phyloP scores from a whole-genome alignment of 495 filamentous ascomycete species.

The Penicillium roqueforti region DNA sequence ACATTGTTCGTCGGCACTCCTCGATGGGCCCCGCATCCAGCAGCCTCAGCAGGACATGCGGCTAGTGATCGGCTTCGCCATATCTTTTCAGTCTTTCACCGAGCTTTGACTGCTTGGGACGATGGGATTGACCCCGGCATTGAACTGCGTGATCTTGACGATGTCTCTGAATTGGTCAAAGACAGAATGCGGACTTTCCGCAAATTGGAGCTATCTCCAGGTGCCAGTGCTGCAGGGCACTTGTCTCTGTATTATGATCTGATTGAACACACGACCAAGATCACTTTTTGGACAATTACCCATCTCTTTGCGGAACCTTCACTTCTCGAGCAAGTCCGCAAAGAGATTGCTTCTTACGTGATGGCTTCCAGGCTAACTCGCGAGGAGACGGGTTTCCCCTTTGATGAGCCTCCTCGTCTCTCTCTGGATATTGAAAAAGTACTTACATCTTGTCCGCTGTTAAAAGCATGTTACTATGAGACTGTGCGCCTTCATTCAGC shows the following conservation, averaged over 20 bases:
- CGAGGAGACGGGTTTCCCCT: conserved; percentile 49
- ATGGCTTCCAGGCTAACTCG: conserved; percentile 39
- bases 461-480: conserved; percentile 54
- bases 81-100: conserved; percentile 44
- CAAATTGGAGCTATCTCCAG: conserved; percentile 27
- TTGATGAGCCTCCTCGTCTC: conserved; percentile 48
- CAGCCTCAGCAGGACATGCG: conserved; percentile 47
- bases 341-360: conserved; percentile 49
- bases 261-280: conserved; percentile 47
- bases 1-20: conserved; percentile 49
- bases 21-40: conserved; percentile 48
- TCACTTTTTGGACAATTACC: conserved; percentile 55
- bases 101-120: conserved; percentile 44
- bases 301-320: conserved; percentile 47
- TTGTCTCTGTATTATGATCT: conserved; percentile 51
- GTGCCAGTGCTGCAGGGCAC: conserved; percentile 32
- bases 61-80: conserved; percentile 50
- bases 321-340: conserved; percentile 46
- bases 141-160: conserved; percentile 52
- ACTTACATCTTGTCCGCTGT: conserved; percentile 43
- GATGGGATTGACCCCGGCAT: conserved; percentile 42
- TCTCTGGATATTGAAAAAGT: conserved; percentile 45
- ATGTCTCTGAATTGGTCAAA: conserved; percentile 48
- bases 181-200: conserved; percentile 39
- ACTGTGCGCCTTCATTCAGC: conserved; percentile 49